Percentiles rank a stretch among this genome's conserved stretches.
Conservation (phyloP, 129 eudicot species). For the Flaveria robusta region DNA sequence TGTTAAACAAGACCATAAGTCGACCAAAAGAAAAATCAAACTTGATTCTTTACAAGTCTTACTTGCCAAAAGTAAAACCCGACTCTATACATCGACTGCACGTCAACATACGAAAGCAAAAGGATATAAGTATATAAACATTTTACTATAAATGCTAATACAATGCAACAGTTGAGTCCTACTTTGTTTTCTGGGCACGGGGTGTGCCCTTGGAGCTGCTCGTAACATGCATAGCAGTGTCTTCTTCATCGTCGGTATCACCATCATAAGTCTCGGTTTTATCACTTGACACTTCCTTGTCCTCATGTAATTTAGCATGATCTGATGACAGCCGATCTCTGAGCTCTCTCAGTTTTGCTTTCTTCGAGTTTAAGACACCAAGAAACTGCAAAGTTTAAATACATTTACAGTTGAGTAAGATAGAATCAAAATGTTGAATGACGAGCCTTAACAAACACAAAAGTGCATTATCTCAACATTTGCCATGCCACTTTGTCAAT, state of each 20-base stretch:
- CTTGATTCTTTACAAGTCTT: neutral
- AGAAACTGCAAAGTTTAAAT: conserved; percentile 55
- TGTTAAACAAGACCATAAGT: neutral
- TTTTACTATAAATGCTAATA: neutral
- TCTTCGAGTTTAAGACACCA: conserved; percentile 68
- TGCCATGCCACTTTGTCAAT: no score
- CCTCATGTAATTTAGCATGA: conserved; percentile 43
- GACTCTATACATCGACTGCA: neutral
- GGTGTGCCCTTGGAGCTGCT: conserved; percentile 52
- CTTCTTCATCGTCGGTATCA: conserved; percentile 49
- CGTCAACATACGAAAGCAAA: neutral
- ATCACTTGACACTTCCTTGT: conserved; percentile 66
- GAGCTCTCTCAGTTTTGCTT: conserved; percentile 78
- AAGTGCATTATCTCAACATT: neutral
- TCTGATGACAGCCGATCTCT: conserved; percentile 52
- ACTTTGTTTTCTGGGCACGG: conserved; percentile 65
- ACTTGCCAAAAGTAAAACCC: neutral
- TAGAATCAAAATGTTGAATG: conserved; percentile 2
- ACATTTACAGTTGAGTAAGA: neutral
- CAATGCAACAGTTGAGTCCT: neutral
- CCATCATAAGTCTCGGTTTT: conserved; percentile 69
- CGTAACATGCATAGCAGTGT: conserved; percentile 28
- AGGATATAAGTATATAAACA: neutral
- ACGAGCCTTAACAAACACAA: conserved; percentile 3
- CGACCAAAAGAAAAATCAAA: neutral